These are phyloP conservation scores for Hypoxylon lienhwacheense DNA, from an alignment of 495 filamentous ascomycete genomes.

Conservation along the genomic window DNA sequence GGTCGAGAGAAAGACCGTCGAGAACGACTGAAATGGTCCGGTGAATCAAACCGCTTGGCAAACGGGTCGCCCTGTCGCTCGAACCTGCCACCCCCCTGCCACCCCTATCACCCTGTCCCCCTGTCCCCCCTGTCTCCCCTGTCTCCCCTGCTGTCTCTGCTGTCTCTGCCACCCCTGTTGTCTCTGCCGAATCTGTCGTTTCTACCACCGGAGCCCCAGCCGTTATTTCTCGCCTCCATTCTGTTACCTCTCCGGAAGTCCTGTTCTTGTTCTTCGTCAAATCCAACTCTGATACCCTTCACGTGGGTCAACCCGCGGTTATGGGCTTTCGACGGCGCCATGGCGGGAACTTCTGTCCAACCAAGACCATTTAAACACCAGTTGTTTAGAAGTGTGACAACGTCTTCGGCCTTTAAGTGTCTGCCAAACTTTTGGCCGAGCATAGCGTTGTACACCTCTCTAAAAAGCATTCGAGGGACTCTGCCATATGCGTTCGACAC, in stretches of 20 bases:
- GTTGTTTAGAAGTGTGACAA: slow-evolving; percentile 63
- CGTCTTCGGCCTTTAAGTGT: slow-evolving; percentile 31
- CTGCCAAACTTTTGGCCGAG: slow-evolving; percentile 52
- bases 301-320: slow-evolving; percentile 52
- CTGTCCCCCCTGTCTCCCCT: no score
- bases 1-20: background rate
- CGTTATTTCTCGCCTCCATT: background rate
- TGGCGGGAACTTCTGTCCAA: slow-evolving; percentile 56
- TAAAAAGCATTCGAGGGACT: slow-evolving; percentile 41
- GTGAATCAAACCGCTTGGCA: slow-evolving; percentile 16
- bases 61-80: background rate
- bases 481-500: slow-evolving; percentile 38
- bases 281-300: slow-evolving; percentile 51
- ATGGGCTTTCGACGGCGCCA: slow-evolving; percentile 47
- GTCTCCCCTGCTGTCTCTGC: no score
- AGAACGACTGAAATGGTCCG: background rate
- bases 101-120: no score
- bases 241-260: slow-evolving; percentile 3
- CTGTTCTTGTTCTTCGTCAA: slow-evolving; percentile 17
- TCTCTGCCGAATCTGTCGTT: background rate
- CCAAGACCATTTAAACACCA: slow-evolving; percentile 64
- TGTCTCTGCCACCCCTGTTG: no score
- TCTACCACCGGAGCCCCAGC: background rate
- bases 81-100: no score
- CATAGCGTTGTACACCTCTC: slow-evolving; percentile 46